Evolutionary conservation across 2,329 filamentous ascomycete species (phyloP), one percentile per base, ranked within the genome.

Genomic region (Fusarium agapanthi): DNA sequence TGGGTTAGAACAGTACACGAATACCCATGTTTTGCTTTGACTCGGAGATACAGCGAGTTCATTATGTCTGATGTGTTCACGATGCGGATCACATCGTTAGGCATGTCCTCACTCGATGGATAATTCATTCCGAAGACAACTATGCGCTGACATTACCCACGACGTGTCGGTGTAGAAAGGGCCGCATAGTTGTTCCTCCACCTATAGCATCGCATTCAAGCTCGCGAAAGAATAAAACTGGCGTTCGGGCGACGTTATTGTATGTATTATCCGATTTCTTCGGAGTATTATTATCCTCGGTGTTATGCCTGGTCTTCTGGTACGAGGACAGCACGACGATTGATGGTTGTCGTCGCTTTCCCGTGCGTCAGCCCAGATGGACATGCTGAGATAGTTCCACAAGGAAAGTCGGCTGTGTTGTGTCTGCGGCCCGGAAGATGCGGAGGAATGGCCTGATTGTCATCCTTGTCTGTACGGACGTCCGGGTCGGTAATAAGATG

Each of bases 1-100:
- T 57, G 28, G 30, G 20, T 41, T 63, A 34, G 35, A 60, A 60
- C 20, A 60, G 57, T 26, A 41, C n/a, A 54, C 28, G 57, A 60
- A 60, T 60, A 40, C 56, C 56, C 45, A 48, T 35, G n/a, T 35
- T 24, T 26, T 50, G 13, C 9, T 51, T 58, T 24, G 26, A 1
- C 7, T 32, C 16, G 10, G 26, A 15, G 8, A 10, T 20, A 20
- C 24, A 20, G 16, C 4, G 18, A 7, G 4, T 28, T 3, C 20
- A 47, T 15, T 15, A 3, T 47, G 26, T 47, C 16, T 26, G 44
- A 15, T 22, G 10, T 5, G 11, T 22, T 38, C 0, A 38, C 11
- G 22, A 6, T n/a, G 44, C 26, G 24, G 32, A 28, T 22, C 20
- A n/a, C 7, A 16, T 5, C 0, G 18, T 3, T 15, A 3, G 7